phyloP scores from a whole-genome alignment of 495 filamentous ascomycete species.

The Penicilliopsis zonata region DNA sequence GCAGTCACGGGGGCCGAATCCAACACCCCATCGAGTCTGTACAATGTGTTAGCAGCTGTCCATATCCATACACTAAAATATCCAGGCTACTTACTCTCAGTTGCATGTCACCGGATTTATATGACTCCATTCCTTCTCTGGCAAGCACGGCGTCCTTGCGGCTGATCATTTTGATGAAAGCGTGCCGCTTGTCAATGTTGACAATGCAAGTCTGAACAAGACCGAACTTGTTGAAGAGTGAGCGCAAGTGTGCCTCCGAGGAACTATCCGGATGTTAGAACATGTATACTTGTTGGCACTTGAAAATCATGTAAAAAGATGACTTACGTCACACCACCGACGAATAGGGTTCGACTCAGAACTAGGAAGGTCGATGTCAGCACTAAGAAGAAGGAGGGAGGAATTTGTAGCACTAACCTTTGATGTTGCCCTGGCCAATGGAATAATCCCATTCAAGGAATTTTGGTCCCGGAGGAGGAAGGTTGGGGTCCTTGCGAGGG shows the following conservation, averaged over 20 bases:
- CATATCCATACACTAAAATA: background rate
- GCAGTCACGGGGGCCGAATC: constrained; percentile 94
- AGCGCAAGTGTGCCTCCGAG: constrained; percentile 67
- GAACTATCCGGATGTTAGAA: constrained; percentile 34
- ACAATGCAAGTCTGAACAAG: constrained; percentile 94
- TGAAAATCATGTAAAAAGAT: background rate
- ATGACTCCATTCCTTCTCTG: constrained; percentile 83
- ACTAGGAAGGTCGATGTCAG: constrained; percentile 37
- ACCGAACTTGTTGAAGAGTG: constrained; percentile 67
- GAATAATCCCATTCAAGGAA: constrained; percentile 68
- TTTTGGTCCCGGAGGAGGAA: constrained; percentile 55
- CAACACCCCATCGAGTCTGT: constrained; percentile 93
- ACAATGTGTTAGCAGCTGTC: constrained; percentile 4
- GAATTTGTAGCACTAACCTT: constrained; percentile 38
- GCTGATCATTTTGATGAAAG: constrained; percentile 96
- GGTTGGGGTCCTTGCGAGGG: constrained; percentile 39
- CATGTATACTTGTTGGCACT: constrained; percentile 5
- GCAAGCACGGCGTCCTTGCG: constrained; percentile 74
- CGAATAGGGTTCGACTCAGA: constrained; percentile 87
- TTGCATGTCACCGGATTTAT: constrained; percentile 57
- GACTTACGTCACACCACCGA: constrained; percentile 87
- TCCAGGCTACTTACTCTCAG: constrained; percentile 53
- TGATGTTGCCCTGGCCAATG: constrained; percentile 65
- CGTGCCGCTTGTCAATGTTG: constrained; percentile 92
- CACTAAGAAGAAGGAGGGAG: constrained; percentile 2